Evolutionary conservation across 768 basidiomycete genomes (phyloP).

Genomic region (Russula compacta): DNA sequence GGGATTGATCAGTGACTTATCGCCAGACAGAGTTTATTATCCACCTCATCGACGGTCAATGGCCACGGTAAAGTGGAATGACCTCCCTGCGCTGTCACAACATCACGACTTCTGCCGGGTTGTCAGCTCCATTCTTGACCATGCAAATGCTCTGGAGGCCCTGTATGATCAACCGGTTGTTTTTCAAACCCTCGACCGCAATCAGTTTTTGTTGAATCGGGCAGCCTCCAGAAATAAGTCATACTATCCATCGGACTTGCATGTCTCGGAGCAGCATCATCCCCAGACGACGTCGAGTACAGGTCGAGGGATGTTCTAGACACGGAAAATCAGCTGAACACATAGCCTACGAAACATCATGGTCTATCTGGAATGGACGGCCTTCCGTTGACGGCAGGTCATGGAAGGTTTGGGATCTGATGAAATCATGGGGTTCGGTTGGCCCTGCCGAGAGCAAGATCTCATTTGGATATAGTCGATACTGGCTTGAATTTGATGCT

Average conservation of each 20-base stretch:
- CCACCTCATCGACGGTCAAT: conserved; percentile 2
- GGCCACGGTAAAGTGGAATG: not conserved
- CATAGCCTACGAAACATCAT: not conserved
- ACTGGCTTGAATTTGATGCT: conserved; percentile 9
- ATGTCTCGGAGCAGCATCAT: not conserved
- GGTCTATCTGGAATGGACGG: not conserved
- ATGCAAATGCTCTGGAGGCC: not conserved
- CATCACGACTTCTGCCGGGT: not conserved
- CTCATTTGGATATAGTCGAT: conserved; percentile 1
- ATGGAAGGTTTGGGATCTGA: not conserved
- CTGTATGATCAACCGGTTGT: not conserved
- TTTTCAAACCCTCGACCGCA: not conserved
- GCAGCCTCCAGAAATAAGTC: not conserved
- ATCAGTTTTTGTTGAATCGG: not conserved
- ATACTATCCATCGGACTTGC: conserved; percentile 1
- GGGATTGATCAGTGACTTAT: not conserved
- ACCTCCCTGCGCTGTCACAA: conserved; percentile 7
- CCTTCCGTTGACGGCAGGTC: not conserved
- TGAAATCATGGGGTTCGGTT: not conserved
- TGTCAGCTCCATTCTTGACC: not conserved
- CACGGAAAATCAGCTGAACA: not conserved
- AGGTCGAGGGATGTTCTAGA: not conserved
- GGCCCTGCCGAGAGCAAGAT: not conserved
- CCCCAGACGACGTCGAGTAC: not conserved
- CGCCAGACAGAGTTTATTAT: conserved; percentile 5